Evolutionary conservation across 177 flowering plant genomes (phyloP), one percentile per base, ranked within the genome.

Genomic region (Vitis hybrid): DNA sequence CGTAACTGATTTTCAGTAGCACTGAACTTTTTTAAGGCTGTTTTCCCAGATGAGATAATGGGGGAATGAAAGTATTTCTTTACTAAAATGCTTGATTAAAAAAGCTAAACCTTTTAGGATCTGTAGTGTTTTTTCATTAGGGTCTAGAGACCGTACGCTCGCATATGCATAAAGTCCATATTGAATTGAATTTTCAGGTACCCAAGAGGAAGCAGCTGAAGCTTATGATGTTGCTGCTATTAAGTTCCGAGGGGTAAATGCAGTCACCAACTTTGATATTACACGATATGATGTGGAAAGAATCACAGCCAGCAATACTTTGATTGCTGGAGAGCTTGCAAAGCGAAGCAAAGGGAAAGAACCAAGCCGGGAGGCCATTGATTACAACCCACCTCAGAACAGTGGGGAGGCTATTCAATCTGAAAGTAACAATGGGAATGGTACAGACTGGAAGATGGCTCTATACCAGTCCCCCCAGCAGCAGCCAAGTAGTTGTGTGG

Each of bases 151-250:
- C 6, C 7, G 45, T 39, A 39, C 7, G 8, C 45, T 39, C 8
- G 45, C 1, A 33, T 51, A 48, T 58, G 52, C 15, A 19, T 6
- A 16, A 39, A 13, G 18, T 68, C 22, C 1, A 5, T 3, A 1
- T 5, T 33, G 22, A 60, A 51, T 3, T 55, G 19, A 20, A 39
- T 26, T 55, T 71, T 16, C 70, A 94, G 98, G 97, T 80, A 94
- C 97, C n/a, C 98, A 94, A 74, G 98, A 94, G 76, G 98, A 93
- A 77, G 98, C 98, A 18, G 98, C 98, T 8, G 98, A 93, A 69
- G 98, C 98, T 7, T 93, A 93, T 73, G 98, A 93, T 70, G 72
- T 91, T 8, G 98, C 98, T 22, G 98, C 98, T 2, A 91, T 93
- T 61, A 93, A 93, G 76, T 93, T 93, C 68, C 90, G 98, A 0